Evolutionary conservation across 768 basidiomycete species (phyloP).

Genomic region (Leccinum aurantiacum): DNA sequence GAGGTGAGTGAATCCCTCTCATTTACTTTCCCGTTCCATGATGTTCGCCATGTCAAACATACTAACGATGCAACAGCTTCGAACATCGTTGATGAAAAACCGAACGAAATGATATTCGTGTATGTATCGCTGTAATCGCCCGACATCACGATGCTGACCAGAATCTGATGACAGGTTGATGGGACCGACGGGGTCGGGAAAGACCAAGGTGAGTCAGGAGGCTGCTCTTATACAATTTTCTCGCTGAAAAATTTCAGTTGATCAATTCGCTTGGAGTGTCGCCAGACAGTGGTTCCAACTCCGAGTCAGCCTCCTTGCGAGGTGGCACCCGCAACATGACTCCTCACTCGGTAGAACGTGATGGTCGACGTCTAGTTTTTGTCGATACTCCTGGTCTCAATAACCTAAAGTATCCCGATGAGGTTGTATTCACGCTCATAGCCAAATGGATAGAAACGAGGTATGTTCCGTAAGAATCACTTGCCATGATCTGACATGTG

Average conservation of each 20-base stretch:
- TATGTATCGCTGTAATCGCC: not conserved
- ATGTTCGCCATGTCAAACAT: not conserved
- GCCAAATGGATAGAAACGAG: not conserved
- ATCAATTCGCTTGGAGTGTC: not conserved
- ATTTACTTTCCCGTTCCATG: not conserved
- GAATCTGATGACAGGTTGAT: not conserved
- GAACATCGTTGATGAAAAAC: not conserved
- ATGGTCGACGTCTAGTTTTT: slow-evolving; percentile 1
- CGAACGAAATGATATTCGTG: slow-evolving; percentile 4
- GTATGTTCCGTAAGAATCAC: not conserved
- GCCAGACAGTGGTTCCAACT: not conserved
- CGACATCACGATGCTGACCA: not conserved
- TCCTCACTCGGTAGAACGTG: slow-evolving; percentile 1
- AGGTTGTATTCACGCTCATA: not conserved
- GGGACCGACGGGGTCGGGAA: slow-evolving; percentile 8
- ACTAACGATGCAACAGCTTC: too few species aligned
- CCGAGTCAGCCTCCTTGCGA: not conserved
- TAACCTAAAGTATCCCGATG: not conserved
- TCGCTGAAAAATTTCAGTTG: slow-evolving; percentile 1
- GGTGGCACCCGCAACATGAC: not conserved
- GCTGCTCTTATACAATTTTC: too few species aligned
- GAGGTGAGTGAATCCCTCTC: not conserved
- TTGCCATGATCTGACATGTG: not conserved
- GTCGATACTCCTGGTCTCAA: slow-evolving; percentile 13
- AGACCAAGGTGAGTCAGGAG: slow-evolving; percentile 1